Evolutionary conservation across 2,329 filamentous ascomycete genomes (phyloP), one percentile per base, ranked within the genome.

Genomic region (Epichloe glyceriae): DNA sequence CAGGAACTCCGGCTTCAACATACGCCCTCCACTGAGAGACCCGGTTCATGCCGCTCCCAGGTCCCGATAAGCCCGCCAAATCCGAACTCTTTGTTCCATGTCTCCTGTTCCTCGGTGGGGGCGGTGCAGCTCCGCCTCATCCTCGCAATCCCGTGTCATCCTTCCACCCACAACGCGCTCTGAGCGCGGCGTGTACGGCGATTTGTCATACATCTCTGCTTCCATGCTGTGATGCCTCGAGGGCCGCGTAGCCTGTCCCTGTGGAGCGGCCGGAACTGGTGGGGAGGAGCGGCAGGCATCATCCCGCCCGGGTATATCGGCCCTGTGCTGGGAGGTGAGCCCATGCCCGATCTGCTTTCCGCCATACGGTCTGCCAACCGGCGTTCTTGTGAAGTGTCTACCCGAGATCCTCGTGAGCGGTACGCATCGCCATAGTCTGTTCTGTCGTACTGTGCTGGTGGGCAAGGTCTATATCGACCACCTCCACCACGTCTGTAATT

Each of bases 11-110:
- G 6, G 68, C 68, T 54, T 69, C 67, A 15, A 78, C 70, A 60
- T 73, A 74, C 40, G 63, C 67, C 52, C 66, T 66, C 74, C 74
- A 78, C 51, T 75, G 71, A 42, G 62, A 64, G 17, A 78, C 73
- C 6, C 74, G 66, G 54, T 70, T 66, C 67, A 71, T 67, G 10
- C 74, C 74, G 35, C 68, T 64, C 5, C 53, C 55, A 1, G 68
- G 71, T 30, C 64, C 71, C 39, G 65, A 67, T 39, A 78, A 65
- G 4, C 74, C 74, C 26, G 74, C 74, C 59, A 76, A 61, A 44
- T 69, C 64, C 47, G 73, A 75, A 30, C 66, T 66, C 55, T 59
- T 67, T 34, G 68, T 66, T 40, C 63, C 55, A n/a, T 60, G 59
- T 51, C 63, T 61, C 48, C 59, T 59, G 48, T 59, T 60, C 39